These are phyloP conservation scores for Pythium dissimile DNA, from an alignment of 352 stramenopile genomes.

Conservation along the genomic window DNA sequence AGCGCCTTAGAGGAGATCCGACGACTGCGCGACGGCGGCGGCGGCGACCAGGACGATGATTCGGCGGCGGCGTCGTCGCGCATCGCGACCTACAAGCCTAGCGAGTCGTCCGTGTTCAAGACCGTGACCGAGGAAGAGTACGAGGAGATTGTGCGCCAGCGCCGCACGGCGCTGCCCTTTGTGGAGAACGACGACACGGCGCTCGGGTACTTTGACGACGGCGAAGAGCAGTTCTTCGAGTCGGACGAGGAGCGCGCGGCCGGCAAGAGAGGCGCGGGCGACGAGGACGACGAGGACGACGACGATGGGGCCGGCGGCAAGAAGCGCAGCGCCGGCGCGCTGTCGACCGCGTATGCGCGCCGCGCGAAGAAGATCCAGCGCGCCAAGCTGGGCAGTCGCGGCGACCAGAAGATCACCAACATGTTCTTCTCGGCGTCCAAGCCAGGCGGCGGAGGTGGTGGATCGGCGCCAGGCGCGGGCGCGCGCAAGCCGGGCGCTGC, in stretches of 20 bases:
- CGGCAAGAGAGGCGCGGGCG: not conserved
- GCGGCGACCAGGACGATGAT: not conserved
- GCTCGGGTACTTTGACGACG: constrained; percentile 88
- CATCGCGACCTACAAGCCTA: constrained; percentile 67
- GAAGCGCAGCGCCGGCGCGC: constrained; percentile 70
- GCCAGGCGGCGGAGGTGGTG: constrained; percentile 20
- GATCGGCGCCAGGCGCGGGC: constrained; percentile 5
- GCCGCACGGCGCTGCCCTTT: constrained; percentile 72
- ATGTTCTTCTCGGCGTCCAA: constrained; percentile 83
- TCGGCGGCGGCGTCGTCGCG: constrained; percentile 31
- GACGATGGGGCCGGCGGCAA: constrained; percentile 32
- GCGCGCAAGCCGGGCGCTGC: constrained; percentile 21
- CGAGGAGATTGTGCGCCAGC: constrained; percentile 77
- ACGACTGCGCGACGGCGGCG: constrained; percentile 53
- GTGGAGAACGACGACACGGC: constrained; percentile 83
- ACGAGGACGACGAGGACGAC: constrained; percentile 41
- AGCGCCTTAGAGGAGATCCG: constrained; percentile 76
- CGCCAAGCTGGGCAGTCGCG: constrained; percentile 65
- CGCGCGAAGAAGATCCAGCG: constrained; percentile 83
- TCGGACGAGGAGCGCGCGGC: constrained; percentile 50
- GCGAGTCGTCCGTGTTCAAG: constrained; percentile 83
- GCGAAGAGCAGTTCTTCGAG: constrained; percentile 88
- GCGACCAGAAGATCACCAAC: constrained; percentile 87
- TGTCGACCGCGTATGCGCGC: constrained; percentile 73
- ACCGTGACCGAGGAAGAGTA: constrained; percentile 84